Evolutionary conservation across 2,329 filamentous ascomycete species (phyloP).

Genomic region (Aspergillus sp.): DNA sequence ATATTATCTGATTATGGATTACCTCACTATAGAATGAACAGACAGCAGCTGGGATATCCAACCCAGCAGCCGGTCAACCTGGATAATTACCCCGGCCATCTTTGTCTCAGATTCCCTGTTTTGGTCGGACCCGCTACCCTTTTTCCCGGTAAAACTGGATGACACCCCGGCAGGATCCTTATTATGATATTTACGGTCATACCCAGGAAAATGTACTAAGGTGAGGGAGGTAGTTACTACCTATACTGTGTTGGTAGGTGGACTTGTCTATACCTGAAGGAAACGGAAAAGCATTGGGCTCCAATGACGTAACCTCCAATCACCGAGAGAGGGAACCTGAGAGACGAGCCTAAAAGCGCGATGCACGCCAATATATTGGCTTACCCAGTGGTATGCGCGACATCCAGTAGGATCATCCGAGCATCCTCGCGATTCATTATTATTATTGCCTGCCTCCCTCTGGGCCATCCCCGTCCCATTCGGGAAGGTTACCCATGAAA

Average conservation of each 20-base stretch:
- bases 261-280: too few relatives aligned
- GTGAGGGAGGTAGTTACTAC: too few relatives aligned
- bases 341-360: neutral
- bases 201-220: neutral
- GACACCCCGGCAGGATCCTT: neutral
- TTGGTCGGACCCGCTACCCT: neutral
- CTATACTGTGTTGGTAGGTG: too few relatives aligned
- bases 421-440: neutral
- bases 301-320: slow-evolving; percentile 5
- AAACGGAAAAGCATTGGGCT: neutral
- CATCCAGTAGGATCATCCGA: neutral
- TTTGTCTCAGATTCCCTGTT: neutral
- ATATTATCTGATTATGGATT: too few relatives aligned
- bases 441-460: too few relatives aligned
- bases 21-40: too few relatives aligned
- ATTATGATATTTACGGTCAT: neutral
- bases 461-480: neutral
- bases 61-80: neutral
- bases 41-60: too few relatives aligned
- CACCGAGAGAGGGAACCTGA: neutral
- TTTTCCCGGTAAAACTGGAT: neutral
- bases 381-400: neutral
- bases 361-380: neutral
- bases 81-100: neutral
- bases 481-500: neutral